A percentile compares a stretch with the other conserved stretches of the same genome.
Conservation (phyloP, 768 basidiomycete species). For the Phanerochaete sordida region DNA sequence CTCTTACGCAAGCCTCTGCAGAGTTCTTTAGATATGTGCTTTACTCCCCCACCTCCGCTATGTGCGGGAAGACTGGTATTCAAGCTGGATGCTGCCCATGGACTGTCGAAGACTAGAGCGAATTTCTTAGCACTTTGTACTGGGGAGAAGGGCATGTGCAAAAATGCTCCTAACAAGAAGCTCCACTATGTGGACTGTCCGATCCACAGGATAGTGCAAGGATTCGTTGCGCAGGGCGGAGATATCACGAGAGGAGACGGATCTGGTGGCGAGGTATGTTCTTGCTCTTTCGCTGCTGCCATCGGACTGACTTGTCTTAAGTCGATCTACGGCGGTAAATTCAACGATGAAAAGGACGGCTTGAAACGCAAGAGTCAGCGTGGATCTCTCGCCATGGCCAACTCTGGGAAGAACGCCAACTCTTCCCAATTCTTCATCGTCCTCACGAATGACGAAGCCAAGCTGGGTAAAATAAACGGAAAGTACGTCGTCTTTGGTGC, state of each 20-base stretch:
- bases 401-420: constrained; percentile 46
- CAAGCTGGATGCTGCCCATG: constrained; percentile 33
- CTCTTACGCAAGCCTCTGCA: constrained; percentile 11
- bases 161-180: constrained; percentile 42
- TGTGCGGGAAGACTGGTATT: constrained; percentile 40
- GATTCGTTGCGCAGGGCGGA: constrained; percentile 51
- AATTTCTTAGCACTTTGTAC: constrained; percentile 50
- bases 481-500: constrained; percentile 46
- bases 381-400: constrained; percentile 51
- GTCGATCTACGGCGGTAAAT: constrained; percentile 46
- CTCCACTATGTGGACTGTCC: constrained; percentile 41
- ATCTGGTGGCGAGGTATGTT: constrained; percentile 48
- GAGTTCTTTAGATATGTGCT: constrained; percentile 30
- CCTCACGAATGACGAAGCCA: constrained; percentile 37
- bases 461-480: constrained; percentile 44
- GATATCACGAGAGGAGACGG: constrained; percentile 52
- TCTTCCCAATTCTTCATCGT: constrained; percentile 50
- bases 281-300: constrained; percentile 3
- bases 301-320: constrained; percentile 9
- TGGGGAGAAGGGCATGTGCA: constrained; percentile 41
- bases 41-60: constrained; percentile 35
- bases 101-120: constrained; percentile 40
- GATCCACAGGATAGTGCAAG: constrained; percentile 45
- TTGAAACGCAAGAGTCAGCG: constrained; percentile 36
- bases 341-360: constrained; percentile 50